Base-by-base conservation (phyloP, 805 yeast species). In the Monosporozyma servazzii region DNA sequence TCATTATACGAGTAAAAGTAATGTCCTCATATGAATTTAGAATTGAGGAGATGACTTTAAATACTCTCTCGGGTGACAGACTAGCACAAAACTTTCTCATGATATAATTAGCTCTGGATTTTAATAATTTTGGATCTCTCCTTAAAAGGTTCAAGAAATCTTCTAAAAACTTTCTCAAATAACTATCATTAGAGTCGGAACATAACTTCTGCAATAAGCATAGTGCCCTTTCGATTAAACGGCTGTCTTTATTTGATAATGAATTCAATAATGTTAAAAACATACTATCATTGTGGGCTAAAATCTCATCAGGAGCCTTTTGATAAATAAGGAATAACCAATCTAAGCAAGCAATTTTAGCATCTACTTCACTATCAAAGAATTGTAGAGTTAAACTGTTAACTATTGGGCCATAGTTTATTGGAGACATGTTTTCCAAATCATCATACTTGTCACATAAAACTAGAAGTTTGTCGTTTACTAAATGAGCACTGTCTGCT, bases 281-380 rank as follows among this genome's bases (percentile, higher is more conserved):
- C 44, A 88, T 84, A 52, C 79, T 79, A 49, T 80, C 84, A 52
- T 75, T 72, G 51, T 76, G 78, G 43, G 76, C 77, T 40, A 82
- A 63, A 36, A 82, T 72, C 53, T 78, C 75, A 40, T 72, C 68
- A 2, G 86, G 84, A 20, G 84, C 83, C 57, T 83, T 83, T 27
- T 79, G 75, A 61, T 89, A 91, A 41, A 93, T 73, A 76, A 88
- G 80, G 15, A 82, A 80, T 31, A 93, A 72, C 99, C 99, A 93
- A 56, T 90, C 96, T 36, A 93, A 71, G 23, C 93, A 83, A 0
- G 95, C 88, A 33, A 88, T 75, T 53, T 93, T 76, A 0, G 96
- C 86, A 29, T 82, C 80, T 54, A 88, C 96, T 58, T 86, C 83
- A 49, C 85, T 88, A 56, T 80, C 82, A 52, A 80, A 68, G 54